These are phyloP conservation scores for Globisporangium cederbergense DNA, from an alignment of 352 stramenopile species.

Conservation along the genomic window DNA sequence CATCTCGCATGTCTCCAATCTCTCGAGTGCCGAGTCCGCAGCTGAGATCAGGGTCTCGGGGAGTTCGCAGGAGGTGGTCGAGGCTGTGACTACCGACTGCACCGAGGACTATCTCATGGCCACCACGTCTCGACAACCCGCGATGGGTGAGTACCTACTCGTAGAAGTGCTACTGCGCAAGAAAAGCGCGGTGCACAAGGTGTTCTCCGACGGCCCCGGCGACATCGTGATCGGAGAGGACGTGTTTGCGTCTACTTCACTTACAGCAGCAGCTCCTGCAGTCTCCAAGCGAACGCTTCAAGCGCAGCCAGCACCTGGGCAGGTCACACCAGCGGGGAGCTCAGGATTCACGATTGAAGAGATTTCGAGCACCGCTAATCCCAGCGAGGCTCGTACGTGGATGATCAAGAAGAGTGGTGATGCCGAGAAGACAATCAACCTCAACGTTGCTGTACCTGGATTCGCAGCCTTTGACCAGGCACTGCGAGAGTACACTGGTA, in stretches of 20 bases:
- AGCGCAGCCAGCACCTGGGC: background rate
- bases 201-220: constrained; percentile 3
- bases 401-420: constrained; percentile 4
- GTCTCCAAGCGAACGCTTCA: background rate
- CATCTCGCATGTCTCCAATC: background rate
- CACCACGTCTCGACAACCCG: background rate
- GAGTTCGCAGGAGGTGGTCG: constrained; percentile 7
- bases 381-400: background rate
- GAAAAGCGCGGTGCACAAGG: constrained; percentile 9
- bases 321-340: background rate
- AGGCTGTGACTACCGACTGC: background rate
- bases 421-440: background rate
- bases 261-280: background rate
- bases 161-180: background rate
- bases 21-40: background rate
- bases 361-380: background rate
- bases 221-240: constrained; percentile 3
- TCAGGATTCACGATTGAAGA: constrained; percentile 3
- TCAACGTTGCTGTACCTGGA: background rate
- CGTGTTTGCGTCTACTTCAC: background rate
- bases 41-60: constrained; percentile 5
- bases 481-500: background rate
- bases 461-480: background rate
- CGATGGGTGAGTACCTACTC: constrained; percentile 2
- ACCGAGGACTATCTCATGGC: background rate